Conservation (phyloP, 2,329 filamentous ascomycete species). For the Apiospora phragmitis region DNA sequence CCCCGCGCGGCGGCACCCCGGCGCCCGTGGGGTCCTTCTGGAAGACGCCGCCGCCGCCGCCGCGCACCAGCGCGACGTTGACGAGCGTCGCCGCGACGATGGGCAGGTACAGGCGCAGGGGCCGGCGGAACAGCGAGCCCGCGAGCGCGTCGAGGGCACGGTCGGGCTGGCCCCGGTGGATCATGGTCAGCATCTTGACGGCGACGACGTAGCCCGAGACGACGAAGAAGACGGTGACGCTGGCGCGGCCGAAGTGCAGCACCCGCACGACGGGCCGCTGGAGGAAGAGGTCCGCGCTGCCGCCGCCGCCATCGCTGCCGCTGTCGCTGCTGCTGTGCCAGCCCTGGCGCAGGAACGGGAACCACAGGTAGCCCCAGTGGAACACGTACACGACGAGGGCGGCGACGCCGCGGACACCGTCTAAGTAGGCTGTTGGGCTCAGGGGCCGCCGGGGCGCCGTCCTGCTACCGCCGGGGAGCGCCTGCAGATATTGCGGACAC, state of each 20-base stretch:
- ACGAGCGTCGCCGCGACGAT: constrained; percentile 51
- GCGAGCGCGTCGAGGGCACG: constrained; percentile 40
- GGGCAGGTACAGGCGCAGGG: constrained; percentile 53
- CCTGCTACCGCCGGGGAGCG: neutral
- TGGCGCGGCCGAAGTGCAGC: constrained; percentile 55
- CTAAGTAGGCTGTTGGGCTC: constrained; percentile 57
- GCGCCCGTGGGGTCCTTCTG: constrained; percentile 46
- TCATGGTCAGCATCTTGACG: constrained; percentile 50
- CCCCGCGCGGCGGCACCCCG: constrained; percentile 44
- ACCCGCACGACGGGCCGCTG: constrained; percentile 56
- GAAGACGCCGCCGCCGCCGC: constrained; percentile 50
- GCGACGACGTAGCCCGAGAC: constrained; percentile 63
- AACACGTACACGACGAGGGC: constrained; percentile 58
- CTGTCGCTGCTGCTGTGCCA: constrained; percentile 35
- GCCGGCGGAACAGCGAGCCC: constrained; percentile 51
- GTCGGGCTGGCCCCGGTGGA: constrained; percentile 35
- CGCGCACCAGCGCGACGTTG: constrained; percentile 43
- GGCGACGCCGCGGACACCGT: constrained; percentile 58
- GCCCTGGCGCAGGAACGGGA: constrained; percentile 44
- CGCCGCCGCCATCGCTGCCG: constrained; percentile 44
- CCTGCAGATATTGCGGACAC: neutral
- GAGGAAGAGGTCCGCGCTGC: constrained; percentile 44
- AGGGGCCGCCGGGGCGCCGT: constrained; percentile 13
- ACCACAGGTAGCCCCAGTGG: constrained; percentile 55
- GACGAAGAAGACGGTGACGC: constrained; percentile 63